Conservation (phyloP, 345 rosid genomes). For the Fremontodendron californicum region DNA sequence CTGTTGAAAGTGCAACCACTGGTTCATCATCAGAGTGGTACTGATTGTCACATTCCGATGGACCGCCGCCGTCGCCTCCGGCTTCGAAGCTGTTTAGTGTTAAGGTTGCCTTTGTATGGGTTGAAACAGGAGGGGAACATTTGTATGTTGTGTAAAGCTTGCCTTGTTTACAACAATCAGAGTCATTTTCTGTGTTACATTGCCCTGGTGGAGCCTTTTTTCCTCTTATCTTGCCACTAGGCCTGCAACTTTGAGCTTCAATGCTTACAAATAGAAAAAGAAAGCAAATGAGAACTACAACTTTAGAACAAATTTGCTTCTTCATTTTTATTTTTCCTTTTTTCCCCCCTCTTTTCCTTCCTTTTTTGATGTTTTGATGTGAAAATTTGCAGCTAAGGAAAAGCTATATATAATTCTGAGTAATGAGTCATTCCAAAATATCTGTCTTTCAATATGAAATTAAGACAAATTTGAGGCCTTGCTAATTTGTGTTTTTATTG, state of each 20-base stretch:
- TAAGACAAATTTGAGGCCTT: too few relatives aligned
- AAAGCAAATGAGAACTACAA: background rate
- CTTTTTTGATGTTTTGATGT: background rate
- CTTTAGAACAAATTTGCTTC: background rate
- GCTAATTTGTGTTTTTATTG: too few relatives aligned
- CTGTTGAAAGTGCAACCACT: constrained; percentile 24
- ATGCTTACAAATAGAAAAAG: background rate
- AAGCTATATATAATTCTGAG: background rate
- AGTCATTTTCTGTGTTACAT: constrained; percentile 25
- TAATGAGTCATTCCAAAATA: background rate
- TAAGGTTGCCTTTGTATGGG: background rate
- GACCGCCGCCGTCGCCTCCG: background rate
- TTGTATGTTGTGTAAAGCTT: constrained; percentile 25
- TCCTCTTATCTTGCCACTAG: constrained; percentile 28
- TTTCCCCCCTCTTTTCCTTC: background rate
- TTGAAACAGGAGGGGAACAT: constrained; percentile 1
- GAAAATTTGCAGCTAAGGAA: background rate
- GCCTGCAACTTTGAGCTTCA: constrained; percentile 20
- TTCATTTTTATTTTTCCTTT: background rate
- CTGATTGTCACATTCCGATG: constrained; percentile 1
- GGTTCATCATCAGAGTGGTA: background rate
- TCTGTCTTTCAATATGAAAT: background rate
- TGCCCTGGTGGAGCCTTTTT: constrained; percentile 27
- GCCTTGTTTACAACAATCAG: constrained; percentile 30
- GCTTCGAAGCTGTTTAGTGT: constrained; percentile 4